Evolutionary conservation across 805 yeast genomes (phyloP), one percentile per base, ranked within the genome.

Genomic region (Ogataea corticis): DNA sequence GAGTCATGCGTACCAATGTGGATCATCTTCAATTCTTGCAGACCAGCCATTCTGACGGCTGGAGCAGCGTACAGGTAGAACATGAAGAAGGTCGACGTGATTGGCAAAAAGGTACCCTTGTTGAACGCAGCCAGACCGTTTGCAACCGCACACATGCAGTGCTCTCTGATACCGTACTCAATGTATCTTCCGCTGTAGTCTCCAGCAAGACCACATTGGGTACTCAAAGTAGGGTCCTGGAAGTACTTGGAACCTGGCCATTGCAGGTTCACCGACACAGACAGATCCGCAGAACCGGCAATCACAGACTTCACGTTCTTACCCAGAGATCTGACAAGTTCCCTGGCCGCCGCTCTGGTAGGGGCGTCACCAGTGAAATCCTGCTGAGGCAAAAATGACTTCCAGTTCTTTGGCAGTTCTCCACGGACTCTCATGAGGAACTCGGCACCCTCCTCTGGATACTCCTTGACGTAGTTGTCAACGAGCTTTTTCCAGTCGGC

Each of bases 221-320:
- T 54, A 17, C 45, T 38, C 42, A 88, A 71, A 42, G 81, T 63
- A 45, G 90, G 88, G 50, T 94, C 87, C 80, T 92, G 96, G 91
- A 91, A 92, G 71, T 91, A 96, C 55, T 79, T 80, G 52, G 91
- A 87, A 52, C 76, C 86, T 59, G 79, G 70, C 77, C 92, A 81
- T 76, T 97, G 92, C 74, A 89, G 79, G 80, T 92, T 92, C 45
- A 54, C 58, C 16, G 98, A 92, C 56, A 95, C 95, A 48, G 98
- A 92, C 73, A 92, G 80, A 74, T 92, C 99, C 45, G 99, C 99
- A 56, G 97, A 91, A 62, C 99, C 99, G 72, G 97, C 97, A 64
- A 92, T 73, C 52, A 92, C 47, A 11, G 41, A 31, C 23, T 41
- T 46, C 29, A 50, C 50, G 73, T 77, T 89, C 96, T 45, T 97